A percentile compares a stretch with the other conserved stretches of the same genome.
These are phyloP conservation scores for Amaranthus tricolor DNA, from an alignment of 179 eudicot genomes.

Conservation along the genomic window DNA sequence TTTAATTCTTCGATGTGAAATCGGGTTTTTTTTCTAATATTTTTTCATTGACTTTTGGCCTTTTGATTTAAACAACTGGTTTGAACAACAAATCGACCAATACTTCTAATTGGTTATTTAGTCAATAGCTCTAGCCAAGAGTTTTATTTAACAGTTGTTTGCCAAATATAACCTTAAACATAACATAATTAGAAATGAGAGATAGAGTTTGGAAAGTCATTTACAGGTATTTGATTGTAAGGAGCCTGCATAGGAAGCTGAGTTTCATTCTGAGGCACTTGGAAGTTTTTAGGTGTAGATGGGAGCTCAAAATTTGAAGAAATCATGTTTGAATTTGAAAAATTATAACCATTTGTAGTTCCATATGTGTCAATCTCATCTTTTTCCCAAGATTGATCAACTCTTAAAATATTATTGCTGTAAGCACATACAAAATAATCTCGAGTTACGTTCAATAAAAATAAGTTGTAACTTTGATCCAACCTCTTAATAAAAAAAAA, in stretches of 20 bases:
- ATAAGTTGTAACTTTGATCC: neutral
- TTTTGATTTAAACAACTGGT: too few relatives aligned
- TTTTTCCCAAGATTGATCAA: conserved; percentile 1
- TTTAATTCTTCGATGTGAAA: too few relatives aligned
- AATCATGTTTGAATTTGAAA: conserved; percentile 8
- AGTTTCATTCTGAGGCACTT: conserved; percentile 14
- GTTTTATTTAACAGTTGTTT: too few relatives aligned
- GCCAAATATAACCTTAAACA: neutral
- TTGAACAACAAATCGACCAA: too few relatives aligned
- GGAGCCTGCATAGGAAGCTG: conserved; percentile 11
- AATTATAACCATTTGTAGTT: neutral
- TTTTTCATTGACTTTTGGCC: too few relatives aligned
- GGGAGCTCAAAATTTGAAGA: conserved; percentile 4
- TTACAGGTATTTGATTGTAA: conserved; percentile 13
- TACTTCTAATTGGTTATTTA: too few relatives aligned
- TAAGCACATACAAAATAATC: neutral
- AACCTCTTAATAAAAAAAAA: neutral
- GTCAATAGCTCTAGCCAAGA: too few relatives aligned
- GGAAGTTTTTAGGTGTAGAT: conserved; percentile 2
- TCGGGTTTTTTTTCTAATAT: too few relatives aligned
- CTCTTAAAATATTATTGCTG: conserved; percentile 15
- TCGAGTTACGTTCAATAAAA: neutral
- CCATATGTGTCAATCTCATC: neutral
- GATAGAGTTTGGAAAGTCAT: neutral
- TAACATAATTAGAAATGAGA: neutral